A percentile compares a stretch with the other conserved stretches of the same genome.
These are phyloP conservation scores for Fraxinus excelsior DNA, from an alignment of 257 asterid species.

Conservation along the genomic window DNA sequence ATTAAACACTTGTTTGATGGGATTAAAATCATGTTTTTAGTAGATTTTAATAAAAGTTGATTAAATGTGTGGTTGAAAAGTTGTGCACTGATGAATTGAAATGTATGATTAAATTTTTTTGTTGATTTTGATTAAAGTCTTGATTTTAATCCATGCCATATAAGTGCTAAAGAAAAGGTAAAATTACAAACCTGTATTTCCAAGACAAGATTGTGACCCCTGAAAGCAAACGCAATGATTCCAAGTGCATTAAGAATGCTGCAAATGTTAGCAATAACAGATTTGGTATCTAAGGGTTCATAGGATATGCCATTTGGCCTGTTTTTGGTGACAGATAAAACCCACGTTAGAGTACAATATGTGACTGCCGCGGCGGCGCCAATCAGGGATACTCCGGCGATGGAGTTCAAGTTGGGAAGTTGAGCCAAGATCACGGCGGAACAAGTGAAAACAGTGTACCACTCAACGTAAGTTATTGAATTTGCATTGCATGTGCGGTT, in stretches of 20 bases:
- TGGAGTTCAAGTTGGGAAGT: slow-evolving; percentile 86
- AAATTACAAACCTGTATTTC: slow-evolving; percentile 68
- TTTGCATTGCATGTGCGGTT: slow-evolving; percentile 27
- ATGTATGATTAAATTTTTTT: no score
- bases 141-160: no score
- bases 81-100: no score
- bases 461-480: slow-evolving; percentile 49
- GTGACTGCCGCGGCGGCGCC: slow-evolving; percentile 73
- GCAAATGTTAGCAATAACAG: slow-evolving; percentile 49
- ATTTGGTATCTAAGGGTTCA: slow-evolving; percentile 37
- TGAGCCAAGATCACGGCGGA: slow-evolving; percentile 67
- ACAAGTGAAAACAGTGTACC: slow-evolving; percentile 68
- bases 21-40: no score
- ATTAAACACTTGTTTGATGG: not conserved
- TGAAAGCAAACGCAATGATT: slow-evolving; percentile 75
- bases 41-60: no score
- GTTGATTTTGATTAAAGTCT: no score
- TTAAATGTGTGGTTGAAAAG: no score
- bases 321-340: slow-evolving; percentile 56
- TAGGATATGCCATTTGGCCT: slow-evolving; percentile 52
- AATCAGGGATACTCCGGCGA: slow-evolving; percentile 73
- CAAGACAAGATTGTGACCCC: slow-evolving; percentile 84
- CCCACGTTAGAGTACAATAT: slow-evolving; percentile 74
- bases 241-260: slow-evolving; percentile 74
- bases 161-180: not conserved